Evolutionary conservation across 1,284 basidiomycete species (phyloP).

Genomic region (Sanghuangporus baumii): DNA sequence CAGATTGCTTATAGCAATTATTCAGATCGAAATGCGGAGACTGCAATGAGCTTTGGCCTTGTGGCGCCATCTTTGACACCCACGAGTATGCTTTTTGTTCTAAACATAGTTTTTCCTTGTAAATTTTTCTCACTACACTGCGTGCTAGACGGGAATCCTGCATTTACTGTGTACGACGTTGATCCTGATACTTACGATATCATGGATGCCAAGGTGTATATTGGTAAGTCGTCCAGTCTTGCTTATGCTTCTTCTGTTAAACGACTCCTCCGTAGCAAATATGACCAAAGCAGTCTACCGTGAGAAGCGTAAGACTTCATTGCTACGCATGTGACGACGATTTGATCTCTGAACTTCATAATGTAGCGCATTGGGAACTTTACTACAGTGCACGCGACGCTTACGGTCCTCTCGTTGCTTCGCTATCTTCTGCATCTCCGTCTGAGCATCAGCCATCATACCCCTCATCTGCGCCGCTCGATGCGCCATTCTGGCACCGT

Average conservation of each 20-base stretch:
- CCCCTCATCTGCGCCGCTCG: constrained; percentile 25
- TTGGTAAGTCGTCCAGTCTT: constrained; percentile 27
- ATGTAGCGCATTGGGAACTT: constrained; percentile 44
- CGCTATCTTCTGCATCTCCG: constrained; percentile 16
- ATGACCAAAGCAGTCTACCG: constrained; percentile 35
- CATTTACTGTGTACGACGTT: constrained; percentile 48
- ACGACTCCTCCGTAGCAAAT: constrained; percentile 25
- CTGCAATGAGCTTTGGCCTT: constrained; percentile 43
- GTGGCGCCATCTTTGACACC: constrained; percentile 54
- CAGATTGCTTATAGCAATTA: constrained; percentile 54
- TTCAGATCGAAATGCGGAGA: constrained; percentile 39
- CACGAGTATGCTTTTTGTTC: constrained; percentile 30
- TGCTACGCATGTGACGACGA: neutral
- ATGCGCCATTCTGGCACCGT: constrained; percentile 54
- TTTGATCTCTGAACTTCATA: constrained; percentile 19
- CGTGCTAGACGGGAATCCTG: constrained; percentile 40
- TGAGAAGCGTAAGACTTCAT: constrained; percentile 26
- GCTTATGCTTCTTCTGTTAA: neutral
- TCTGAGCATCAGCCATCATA: neutral
- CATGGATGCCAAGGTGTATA: constrained; percentile 41
- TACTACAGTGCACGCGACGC: constrained; percentile 51
- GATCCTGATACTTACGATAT: constrained; percentile 49
- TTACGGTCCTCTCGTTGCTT: constrained; percentile 41
- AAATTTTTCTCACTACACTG: neutral
- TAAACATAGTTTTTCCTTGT: neutral